phyloP scores from a whole-genome alignment of 805 yeast species.

The Priceomyces medius region DNA sequence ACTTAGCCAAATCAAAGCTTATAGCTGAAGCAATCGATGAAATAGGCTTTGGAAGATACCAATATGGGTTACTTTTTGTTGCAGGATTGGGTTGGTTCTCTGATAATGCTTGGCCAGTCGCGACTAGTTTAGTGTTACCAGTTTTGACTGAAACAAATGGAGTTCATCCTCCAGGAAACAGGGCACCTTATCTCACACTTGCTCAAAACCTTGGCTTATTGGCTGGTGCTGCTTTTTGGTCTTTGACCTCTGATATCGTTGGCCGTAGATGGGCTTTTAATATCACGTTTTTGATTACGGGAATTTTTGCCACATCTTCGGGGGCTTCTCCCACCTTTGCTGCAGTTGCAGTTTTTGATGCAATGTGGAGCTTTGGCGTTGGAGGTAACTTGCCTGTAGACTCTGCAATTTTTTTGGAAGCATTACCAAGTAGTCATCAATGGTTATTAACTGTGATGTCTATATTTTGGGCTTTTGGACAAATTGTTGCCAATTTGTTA shows the following conservation, averaged over 20 bases:
- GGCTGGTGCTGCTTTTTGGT: conserved; percentile 32
- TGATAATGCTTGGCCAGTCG: conserved; percentile 42
- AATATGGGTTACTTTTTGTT: conserved; percentile 48
- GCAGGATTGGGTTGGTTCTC: conserved; percentile 61
- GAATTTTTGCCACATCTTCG: conserved; percentile 25
- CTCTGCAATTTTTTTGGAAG: conserved; percentile 29
- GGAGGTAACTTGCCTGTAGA: conserved; percentile 36
- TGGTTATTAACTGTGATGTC: conserved; percentile 39
- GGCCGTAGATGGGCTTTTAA: conserved; percentile 33
- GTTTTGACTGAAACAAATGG: conserved; percentile 32
- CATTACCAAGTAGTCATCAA: conserved; percentile 24
- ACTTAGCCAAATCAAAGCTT: conserved; percentile 22
- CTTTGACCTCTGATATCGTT: conserved; percentile 27
- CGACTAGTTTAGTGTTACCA: conserved; percentile 30
- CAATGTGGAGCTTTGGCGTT: conserved; percentile 30
- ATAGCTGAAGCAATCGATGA: conserved; percentile 31
- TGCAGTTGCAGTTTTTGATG: conserved; percentile 24
- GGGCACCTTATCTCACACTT: conserved; percentile 37
- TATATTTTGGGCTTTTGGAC: conserved; percentile 65
- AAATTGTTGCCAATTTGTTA: conserved; percentile 49
- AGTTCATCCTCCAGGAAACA: conserved; percentile 32
- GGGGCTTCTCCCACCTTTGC: conserved; percentile 32
- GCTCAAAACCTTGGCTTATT: conserved; percentile 44
- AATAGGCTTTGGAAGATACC: conserved; percentile 46
- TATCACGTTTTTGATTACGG: conserved; percentile 25